phyloP scores from a whole-genome alignment of 75 land plant genomes.

The Larix kaempferi region DNA sequence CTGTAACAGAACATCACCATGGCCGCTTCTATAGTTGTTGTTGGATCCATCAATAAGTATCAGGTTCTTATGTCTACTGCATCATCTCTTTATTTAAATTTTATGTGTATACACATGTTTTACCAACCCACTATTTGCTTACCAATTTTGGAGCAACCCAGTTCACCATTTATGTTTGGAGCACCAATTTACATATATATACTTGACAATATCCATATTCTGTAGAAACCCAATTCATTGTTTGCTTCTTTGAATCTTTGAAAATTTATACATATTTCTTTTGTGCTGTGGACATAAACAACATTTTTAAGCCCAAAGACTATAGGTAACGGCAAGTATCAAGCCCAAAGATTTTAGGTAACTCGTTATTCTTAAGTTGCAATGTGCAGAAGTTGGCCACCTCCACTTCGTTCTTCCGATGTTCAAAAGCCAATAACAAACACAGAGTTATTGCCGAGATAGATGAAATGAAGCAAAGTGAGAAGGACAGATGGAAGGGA shows the following conservation, averaged over 20 bases:
- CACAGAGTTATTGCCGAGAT: conserved; percentile 47
- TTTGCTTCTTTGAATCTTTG: background rate
- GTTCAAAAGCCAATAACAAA: conserved; percentile 10
- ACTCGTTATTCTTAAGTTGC: background rate
- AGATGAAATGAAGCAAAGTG: conserved; percentile 33
- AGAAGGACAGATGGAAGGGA: conserved; percentile 66
- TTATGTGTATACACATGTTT: background rate
- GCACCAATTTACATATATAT: background rate
- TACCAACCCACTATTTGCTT: background rate
- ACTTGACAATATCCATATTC: background rate
- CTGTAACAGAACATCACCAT: background rate
- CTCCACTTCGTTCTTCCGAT: background rate
- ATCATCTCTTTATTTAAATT: background rate
- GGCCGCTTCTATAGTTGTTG: background rate
- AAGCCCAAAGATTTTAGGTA: background rate
- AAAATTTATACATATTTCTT: background rate
- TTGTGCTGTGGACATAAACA: background rate
- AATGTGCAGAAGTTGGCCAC: background rate
- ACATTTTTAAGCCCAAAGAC: background rate
- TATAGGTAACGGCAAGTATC: background rate
- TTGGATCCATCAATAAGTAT: background rate
- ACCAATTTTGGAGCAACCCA: background rate
- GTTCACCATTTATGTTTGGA: background rate
- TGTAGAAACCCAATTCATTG: background rate
- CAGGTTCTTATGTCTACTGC: background rate